Evolutionary conservation across 2,329 filamentous ascomycete genomes (phyloP), one percentile per base, ranked within the genome.

Genomic region (Colletotrichum sp.): DNA sequence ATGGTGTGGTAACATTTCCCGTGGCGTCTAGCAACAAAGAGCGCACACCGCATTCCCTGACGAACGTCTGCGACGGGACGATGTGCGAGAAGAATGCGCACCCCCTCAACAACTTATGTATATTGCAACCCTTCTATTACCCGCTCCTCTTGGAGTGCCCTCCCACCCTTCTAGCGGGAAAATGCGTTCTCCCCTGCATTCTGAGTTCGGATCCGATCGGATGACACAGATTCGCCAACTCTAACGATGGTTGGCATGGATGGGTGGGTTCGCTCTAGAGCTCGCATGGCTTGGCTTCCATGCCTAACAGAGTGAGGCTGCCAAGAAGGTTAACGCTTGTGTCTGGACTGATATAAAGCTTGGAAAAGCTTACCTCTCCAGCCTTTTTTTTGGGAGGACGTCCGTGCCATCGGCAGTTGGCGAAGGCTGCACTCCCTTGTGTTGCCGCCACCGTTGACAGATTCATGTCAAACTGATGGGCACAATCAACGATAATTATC

Each of bases 151-250:
- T 13, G 43, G n/a, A 21, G 43, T 16, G 18, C 28, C n/a, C n/a
- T 13, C 8, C 16, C 58, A n/a, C 16, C 10, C 32, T 32, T 7
- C 18, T 26, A 26, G 52, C 55, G 16, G 55, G 13, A 28, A 43
- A 18, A 68, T 60, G 52, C 60, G n/a, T 48, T 48, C 48, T 32
- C 38, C 43, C 30, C 32, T 72, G 68, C 56, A 24, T 64, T 12
- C 26, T 21, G 28, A 52, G 64, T 75, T 75, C 30, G 56, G 64
- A 65, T 52, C 56, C 28, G 64, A 75, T 75, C 73, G 70, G 73
- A 75, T 75, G 73, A 75, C 64, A 72, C 73, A 75, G 70, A 75
- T 75, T 75, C 56, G 52, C 26, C 73, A 75, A 75, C 73, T 67
- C 26, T 73, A 75, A 74, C 48, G 43, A 48, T n/a, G 10, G 7